Percentiles rank a stretch among this genome's conserved stretches.
Conservation (phyloP, 164 flowering plant species). For the Euptelea pleiosperma region DNA sequence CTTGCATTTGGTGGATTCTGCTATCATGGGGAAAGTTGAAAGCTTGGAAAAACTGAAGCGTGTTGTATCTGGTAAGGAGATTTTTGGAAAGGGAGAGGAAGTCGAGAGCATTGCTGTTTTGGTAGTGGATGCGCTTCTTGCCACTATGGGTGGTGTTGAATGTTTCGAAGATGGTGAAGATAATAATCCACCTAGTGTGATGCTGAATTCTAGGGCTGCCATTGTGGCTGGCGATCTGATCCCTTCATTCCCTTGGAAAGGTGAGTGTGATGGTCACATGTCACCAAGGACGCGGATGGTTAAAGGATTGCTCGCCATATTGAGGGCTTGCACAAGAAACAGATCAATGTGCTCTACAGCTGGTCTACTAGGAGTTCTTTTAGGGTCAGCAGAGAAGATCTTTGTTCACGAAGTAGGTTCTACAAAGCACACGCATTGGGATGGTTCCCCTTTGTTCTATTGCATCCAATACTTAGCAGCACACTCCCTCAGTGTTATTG, state of each 20-base stretch:
- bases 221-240: conserved; percentile 84
- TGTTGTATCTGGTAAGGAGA: conserved; percentile 70
- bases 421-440: conserved; percentile 51
- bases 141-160: conserved; percentile 99
- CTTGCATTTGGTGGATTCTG: conserved; percentile 93
- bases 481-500: conserved; percentile 79
- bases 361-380: conserved; percentile 74
- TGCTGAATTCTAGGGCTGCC: conserved; percentile 97
- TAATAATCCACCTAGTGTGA: conserved; percentile 91
- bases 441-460: conserved; percentile 70
- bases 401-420: conserved; percentile 51
- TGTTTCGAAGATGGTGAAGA: conserved; percentile 86
- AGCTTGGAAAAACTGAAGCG: conserved; percentile 76
- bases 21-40: conserved; percentile 94
- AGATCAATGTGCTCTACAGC: conserved; percentile 91
- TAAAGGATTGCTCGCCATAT: conserved; percentile 80
- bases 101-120: conserved; percentile 52
- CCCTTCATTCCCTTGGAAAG: conserved; percentile 80
- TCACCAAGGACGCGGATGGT: conserved; percentile 95
- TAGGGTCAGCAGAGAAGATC: conserved; percentile 67
- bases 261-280: conserved; percentile 59
- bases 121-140: conserved; percentile 92
- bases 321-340: conserved; percentile 92
- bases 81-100: conserved; percentile 62
- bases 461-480: conserved; percentile 89